phyloP scores from a whole-genome alignment of 768 basidiomycete genomes.

The Lyophyllum decastes region DNA sequence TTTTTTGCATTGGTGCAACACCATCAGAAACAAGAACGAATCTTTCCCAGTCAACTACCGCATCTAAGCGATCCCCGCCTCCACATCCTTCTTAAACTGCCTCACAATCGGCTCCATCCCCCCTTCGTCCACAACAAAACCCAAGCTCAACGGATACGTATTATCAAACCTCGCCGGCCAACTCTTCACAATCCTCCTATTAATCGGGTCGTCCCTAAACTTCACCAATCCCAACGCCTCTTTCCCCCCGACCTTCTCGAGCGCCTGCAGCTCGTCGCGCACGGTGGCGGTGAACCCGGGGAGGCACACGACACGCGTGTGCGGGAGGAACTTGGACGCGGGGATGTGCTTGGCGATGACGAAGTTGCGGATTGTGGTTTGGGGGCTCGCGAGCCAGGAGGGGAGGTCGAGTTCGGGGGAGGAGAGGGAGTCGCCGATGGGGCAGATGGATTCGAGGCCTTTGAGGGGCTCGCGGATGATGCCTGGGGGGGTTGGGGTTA shows the following conservation, averaged over 20 bases:
- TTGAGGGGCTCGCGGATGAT: conserved; percentile 62
- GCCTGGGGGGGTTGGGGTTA: conserved; percentile 25
- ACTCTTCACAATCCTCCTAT: conserved; percentile 44
- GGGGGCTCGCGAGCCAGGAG: conserved; percentile 52
- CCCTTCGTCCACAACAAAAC: conserved; percentile 45
- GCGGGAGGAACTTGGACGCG: conserved; percentile 37
- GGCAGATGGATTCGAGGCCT: conserved; percentile 49
- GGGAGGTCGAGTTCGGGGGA: conserved; percentile 47
- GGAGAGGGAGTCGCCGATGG: conserved; percentile 46
- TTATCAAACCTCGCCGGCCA: conserved; percentile 52
- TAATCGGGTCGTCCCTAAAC: conserved; percentile 45
- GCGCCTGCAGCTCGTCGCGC: conserved; percentile 53
- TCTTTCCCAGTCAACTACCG: no score
- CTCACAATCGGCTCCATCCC: conserved; percentile 47
- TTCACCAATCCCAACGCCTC: conserved; percentile 46
- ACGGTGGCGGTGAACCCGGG: conserved; percentile 63
- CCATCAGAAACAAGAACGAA: no score
- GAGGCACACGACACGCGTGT: conserved; percentile 56
- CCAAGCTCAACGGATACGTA: conserved; percentile 40
- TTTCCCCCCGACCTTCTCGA: conserved; percentile 52
- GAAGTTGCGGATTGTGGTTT: conserved; percentile 56
- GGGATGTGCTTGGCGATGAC: conserved; percentile 48
- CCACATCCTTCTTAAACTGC: conserved; percentile 33
- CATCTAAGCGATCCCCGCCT: conserved; percentile 8
- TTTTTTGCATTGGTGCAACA: no score